These are phyloP conservation scores for Neurospora sp. DNA, from an alignment of 495 filamentous ascomycete species.

Conservation along the genomic window DNA sequence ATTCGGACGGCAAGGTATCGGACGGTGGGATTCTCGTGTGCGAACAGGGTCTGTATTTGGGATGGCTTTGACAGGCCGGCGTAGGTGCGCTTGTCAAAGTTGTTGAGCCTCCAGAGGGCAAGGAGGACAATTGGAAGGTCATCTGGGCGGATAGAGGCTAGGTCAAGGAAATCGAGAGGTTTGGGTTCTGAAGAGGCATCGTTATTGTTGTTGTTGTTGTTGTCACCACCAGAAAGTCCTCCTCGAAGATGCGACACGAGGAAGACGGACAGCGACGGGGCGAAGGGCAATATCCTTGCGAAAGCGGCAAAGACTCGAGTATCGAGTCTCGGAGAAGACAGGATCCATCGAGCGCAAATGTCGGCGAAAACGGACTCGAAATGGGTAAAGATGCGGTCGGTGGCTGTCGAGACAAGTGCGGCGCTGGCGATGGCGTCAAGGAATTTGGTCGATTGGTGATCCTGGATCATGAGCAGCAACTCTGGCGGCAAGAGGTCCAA, in stretches of 20 bases:
- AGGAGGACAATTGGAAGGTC: conserved; percentile 43
- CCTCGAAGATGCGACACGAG: conserved; percentile 24
- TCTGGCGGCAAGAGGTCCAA: conserved; percentile 52
- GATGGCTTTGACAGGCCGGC: conserved; percentile 50
- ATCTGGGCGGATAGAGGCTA: conserved; percentile 12
- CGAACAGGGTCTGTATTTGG: conserved; percentile 56
- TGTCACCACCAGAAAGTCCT: background rate
- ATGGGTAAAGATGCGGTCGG: conserved; percentile 56
- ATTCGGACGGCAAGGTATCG: conserved; percentile 74
- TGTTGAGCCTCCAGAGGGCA: conserved; percentile 64
- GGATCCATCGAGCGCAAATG: conserved; percentile 66
- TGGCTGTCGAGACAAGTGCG: conserved; percentile 54
- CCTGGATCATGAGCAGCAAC: conserved; percentile 51
- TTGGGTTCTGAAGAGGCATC: background rate
- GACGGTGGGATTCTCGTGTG: conserved; percentile 47
- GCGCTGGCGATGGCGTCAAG: conserved; percentile 58
- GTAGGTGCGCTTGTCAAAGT: conserved; percentile 59
- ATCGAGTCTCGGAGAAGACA: conserved; percentile 29
- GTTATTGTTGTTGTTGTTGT: background rate
- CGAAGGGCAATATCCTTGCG: conserved; percentile 68
- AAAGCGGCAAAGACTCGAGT: conserved; percentile 57
- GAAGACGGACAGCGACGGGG: conserved; percentile 56
- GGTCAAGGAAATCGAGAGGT: conserved; percentile 10
- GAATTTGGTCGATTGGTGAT: conserved; percentile 52
- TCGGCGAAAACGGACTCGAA: conserved; percentile 69